Base-by-base conservation (phyloP, 1,284 basidiomycete species). In the Ceratobasidium sp. region DNA sequence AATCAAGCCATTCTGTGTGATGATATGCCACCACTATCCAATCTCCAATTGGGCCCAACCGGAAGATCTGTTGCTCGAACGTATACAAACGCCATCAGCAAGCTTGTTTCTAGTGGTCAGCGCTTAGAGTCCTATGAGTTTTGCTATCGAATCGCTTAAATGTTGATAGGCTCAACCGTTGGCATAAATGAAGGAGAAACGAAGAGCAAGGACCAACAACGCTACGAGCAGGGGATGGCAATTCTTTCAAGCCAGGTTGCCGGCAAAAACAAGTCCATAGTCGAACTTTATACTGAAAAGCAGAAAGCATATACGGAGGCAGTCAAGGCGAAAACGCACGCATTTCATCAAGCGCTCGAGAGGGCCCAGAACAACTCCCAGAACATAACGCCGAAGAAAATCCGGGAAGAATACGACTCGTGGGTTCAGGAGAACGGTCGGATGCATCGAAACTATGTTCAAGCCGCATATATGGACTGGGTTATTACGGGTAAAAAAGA, bases 381-480 rank as follows among this genome's bases (percentile, higher is more conserved):
- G 23, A 61, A 61, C 13, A n/a, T n/a, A 13, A 10, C 54, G 2
- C 12, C 9, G 7, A 23, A 40, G 13, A 20, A 42, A n/a, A 28
- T 46, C 10, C 12, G 20, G 38, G 33, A 62, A 42, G 69, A 38
- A 6, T 73, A 59, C n/a, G 59, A 46, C n/a, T 20, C 10, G 20
- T 73, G 69, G 69, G 46, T 73, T 33, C 20, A 73, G 7, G 56
- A 42, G 17, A 57, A 73, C 20, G 52, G 40, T 42, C 56, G 54
- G 4, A 68, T 50, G 4, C 54, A 68, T 17, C 17, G 66, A 26
- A 68, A 33, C 33, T 38, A 68, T 23, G 66, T 68, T 7, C 66
- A 68, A n/a, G 66, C 66, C 13, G 66, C 66, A n/a, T 68, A 68
- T 40, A 68, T 68, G 50, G 66, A 68, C 66, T 68, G 66, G 66